Base-by-base conservation (phyloP, 2,329 filamentous ascomycete genomes). In the Fusarium pseudonygamai region DNA sequence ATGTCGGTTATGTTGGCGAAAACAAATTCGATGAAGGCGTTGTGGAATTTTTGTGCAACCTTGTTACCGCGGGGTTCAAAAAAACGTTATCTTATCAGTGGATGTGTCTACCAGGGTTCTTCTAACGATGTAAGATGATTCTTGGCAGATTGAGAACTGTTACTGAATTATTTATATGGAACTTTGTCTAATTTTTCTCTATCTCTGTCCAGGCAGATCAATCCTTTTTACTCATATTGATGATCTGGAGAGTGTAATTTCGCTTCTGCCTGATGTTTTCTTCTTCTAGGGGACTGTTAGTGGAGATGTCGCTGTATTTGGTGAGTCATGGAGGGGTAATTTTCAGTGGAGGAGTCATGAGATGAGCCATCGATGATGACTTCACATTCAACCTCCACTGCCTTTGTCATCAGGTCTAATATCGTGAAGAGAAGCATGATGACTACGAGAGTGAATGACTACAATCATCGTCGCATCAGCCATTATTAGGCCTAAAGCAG, bases 1-100 rank as follows among this genome's bases (percentile, higher is more conserved):
- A 43, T 53, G 32, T 65, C 24, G 30, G 36, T 64, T 49, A 20
- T 46, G 61, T 68, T 34, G 63, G 64, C 39, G 28, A 43, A 39
- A 42, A 40, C 20, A 34, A 53, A 53, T 59, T 60, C 45, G 36
- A 68, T 58, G 37, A 64, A 66, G 60, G 50, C 61, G 52, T 67
- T 67, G 55, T 64, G 68, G 68, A 75, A 74, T 74, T 76, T 75
- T 64, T 71, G 71, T 72, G 73, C 72, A 72, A 70, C 67, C 68
- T 72, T 70, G 64, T 73, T 58, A 55, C 69, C 69, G 72, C 72
- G 72, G 69, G 72, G 72, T 74, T 74, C 58, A 70, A 69, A 69
- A 73, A 64, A 59, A 49, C 68, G 69, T 74, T 75, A 75, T 74
- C 72, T 74, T 74, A 75, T 75, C 72, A 61, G 36, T 55, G 11